Percentiles rank a stretch among this genome's conserved stretches.
Conservation (phyloP, 768 basidiomycete genomes). For the Melanogaster broomeanus region DNA sequence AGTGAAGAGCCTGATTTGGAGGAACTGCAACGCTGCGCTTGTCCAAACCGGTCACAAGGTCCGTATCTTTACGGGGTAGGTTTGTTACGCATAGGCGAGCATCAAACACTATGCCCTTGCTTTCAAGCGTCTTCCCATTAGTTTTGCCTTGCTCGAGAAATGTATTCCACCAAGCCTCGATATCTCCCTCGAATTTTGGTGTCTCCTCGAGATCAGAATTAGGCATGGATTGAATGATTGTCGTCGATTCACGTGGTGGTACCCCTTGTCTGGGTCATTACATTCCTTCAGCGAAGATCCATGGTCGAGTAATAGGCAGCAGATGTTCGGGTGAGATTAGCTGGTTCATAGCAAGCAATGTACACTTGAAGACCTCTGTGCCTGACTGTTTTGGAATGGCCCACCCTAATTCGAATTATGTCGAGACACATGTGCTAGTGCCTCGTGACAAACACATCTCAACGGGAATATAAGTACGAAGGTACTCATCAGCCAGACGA, state of each 20-base stretch:
- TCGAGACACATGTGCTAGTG: background rate
- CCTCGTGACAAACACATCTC: constrained; percentile 19
- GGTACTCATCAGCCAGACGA: background rate
- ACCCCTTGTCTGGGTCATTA: background rate
- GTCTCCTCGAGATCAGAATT: background rate
- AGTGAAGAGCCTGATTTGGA: constrained; percentile 28
- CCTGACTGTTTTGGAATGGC: background rate
- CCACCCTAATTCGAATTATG: background rate
- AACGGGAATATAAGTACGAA: background rate
- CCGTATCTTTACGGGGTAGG: constrained; percentile 14
- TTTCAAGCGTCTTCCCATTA: constrained; percentile 34
- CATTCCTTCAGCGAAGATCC: background rate
- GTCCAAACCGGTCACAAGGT: constrained; percentile 9
- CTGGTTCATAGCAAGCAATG: background rate
- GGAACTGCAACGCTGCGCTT: constrained; percentile 28
- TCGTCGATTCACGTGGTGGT: background rate
- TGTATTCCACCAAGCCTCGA: constrained; percentile 34
- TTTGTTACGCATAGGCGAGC: constrained; percentile 44
- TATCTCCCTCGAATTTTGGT: constrained; percentile 14
- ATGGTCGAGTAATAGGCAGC: background rate
- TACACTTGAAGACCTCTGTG: background rate
- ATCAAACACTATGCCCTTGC: constrained; percentile 26
- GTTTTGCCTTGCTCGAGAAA: constrained; percentile 1
- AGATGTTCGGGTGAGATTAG: background rate
- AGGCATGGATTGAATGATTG: background rate